These are phyloP conservation scores for Yamadazyma paraphyllophila DNA, from an alignment of 805 yeast species.

Conservation along the genomic window DNA sequence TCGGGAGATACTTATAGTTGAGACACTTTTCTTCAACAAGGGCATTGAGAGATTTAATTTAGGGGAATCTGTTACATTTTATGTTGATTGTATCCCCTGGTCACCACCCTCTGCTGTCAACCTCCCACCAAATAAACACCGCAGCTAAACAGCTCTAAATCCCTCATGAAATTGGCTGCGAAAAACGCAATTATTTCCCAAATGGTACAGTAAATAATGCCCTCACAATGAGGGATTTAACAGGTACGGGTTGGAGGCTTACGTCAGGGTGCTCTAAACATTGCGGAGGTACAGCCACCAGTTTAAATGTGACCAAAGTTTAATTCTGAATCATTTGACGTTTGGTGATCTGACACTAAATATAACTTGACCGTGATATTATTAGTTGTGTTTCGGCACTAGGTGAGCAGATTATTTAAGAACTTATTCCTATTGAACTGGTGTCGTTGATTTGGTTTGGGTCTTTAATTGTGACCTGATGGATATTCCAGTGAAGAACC, in stretches of 20 bases:
- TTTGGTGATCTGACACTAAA: neutral
- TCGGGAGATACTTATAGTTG: too few relatives aligned
- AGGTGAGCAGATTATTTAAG: too few relatives aligned
- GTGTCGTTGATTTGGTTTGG: too few relatives aligned
- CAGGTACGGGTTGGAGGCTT: too few relatives aligned
- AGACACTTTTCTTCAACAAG: too few relatives aligned
- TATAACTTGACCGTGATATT: neutral
- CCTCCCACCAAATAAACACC: neutral
- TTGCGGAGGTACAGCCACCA: neutral
- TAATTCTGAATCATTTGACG: neutral
- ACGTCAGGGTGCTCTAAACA: too few relatives aligned
- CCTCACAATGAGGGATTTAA: slow-evolving; percentile 2
- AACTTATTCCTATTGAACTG: too few relatives aligned
- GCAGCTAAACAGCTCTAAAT: neutral
- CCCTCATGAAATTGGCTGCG: slow-evolving; percentile 11
- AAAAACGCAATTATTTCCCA: slow-evolving; percentile 3
- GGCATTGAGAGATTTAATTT: too few relatives aligned
- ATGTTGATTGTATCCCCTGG: neutral
- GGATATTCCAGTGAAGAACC: too few relatives aligned
- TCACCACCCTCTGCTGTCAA: neutral
- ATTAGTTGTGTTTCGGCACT: too few relatives aligned
- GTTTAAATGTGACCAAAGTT: neutral
- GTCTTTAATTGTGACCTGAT: too few relatives aligned
- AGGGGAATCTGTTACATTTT: too few relatives aligned
- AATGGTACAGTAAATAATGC: neutral